Percentiles rank a stretch among this genome's conserved stretches.
Evolutionary conservation across 169 alveolate species (phyloP).

Genomic region (Pseudocohnilembus persalinus): DNA sequence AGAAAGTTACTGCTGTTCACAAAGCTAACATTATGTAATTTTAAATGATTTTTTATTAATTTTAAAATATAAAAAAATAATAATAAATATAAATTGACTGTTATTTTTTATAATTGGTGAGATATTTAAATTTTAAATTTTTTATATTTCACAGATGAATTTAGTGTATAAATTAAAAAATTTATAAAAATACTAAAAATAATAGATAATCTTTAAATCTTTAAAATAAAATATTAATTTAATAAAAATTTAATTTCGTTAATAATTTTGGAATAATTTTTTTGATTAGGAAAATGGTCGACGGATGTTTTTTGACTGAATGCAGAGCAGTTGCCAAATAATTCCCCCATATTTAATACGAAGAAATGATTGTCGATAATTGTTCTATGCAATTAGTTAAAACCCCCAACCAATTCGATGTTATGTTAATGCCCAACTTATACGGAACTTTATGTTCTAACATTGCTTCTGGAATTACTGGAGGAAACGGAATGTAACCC

Average conservation of each 20-base stretch:
- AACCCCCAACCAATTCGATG: constrained; percentile 62
- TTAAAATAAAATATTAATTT: too few relatives aligned
- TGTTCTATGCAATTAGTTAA: constrained; percentile 56
- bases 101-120: too few relatives aligned
- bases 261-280: not conserved
- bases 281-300: constrained; percentile 40
- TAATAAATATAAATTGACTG: too few relatives aligned
- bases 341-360: constrained; percentile 57
- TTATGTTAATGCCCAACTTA: constrained; percentile 65
- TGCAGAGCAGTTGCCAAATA: constrained; percentile 60
- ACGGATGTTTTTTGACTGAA: constrained; percentile 61
- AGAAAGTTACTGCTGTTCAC: constrained; percentile 70
- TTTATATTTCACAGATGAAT: too few relatives aligned
- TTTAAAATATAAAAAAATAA: not conserved
- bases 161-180: too few relatives aligned
- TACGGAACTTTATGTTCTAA: constrained; percentile 63
- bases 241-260: too few relatives aligned
- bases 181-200: too few relatives aligned
- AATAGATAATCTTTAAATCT: too few relatives aligned
- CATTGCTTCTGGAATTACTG: constrained; percentile 54
- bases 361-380: constrained; percentile 70
- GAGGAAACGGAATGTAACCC: constrained; percentile 69
- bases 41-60: not conserved
- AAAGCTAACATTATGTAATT: constrained; percentile 67
- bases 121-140: not conserved